Evolutionary conservation across 2,329 filamentous ascomycete genomes (phyloP), one percentile per base, ranked within the genome.

Genomic region (Graphilbum ipis-grandicollis): DNA sequence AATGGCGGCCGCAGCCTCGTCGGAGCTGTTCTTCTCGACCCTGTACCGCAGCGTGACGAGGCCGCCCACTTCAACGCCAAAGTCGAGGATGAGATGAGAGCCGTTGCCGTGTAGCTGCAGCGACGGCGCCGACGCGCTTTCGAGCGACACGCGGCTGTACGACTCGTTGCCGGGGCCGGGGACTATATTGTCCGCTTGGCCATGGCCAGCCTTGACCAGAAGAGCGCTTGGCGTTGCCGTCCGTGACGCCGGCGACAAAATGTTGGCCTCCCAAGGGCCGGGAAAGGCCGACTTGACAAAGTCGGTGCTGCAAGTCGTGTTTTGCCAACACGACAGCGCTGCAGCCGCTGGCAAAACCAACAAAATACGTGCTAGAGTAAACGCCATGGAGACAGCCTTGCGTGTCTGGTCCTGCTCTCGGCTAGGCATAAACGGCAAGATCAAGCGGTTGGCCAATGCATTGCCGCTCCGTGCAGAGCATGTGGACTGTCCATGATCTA

Each of bases 191-290:
- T 28, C 26, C 5, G 5, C 12, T n/a, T 5, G 9, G 8, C 14
- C 12, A 7, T 17, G 10, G 33, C 22, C 17, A 15, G 10, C 46
- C 1, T 54, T 47, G 4, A 55, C 55, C 4, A 66, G 54, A 17
- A 63, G 54, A 14, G 52, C 57, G 31, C 51, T 50, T 1, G 71
- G 71, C 4, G 49, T 46, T 3, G 72, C 58, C 5, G 51, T 65
- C 26, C 72, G 57, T 3, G 65, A 65, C 6, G 54, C 38, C 1
- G 71, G 69, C 1, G 71, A 63, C 44, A 63, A 72, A 34, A 69
- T 75, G 44, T 71, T 66, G 1, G 57, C 50, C 23, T 76, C 64
- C 71, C 72, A 76, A 14, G 53, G 51, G 1, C 71, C 71, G 2
- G 60, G 57, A 42, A 75, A 76, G 0, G 69, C 59, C 7, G 63